Conservation (phyloP, 257 asterid genomes). For the Mentha longifolia region DNA sequence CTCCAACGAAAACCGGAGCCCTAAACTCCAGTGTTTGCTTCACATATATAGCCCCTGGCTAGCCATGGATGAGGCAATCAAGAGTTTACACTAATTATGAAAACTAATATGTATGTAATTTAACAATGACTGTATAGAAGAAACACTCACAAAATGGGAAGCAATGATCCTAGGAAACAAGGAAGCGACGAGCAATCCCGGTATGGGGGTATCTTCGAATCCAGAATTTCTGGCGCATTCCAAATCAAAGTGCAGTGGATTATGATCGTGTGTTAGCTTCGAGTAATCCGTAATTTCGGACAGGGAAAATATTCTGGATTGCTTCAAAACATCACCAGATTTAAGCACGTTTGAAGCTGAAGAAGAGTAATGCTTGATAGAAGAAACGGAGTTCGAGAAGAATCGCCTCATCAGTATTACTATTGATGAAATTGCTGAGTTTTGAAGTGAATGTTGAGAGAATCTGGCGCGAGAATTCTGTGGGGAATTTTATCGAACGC, state of each 20-base stretch:
- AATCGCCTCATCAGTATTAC: conserved; percentile 30
- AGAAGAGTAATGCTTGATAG: conserved; percentile 38
- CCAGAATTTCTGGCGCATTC: conserved; percentile 66
- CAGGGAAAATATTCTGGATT: conserved; percentile 51
- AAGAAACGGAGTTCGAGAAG: conserved; percentile 33
- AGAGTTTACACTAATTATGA: not conserved
- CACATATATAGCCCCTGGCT: conserved; percentile 91
- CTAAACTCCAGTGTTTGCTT: conserved; percentile 73
- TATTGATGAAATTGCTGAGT: not conserved
- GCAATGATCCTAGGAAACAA: conserved; percentile 85
- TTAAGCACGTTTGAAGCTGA: conserved; percentile 44
- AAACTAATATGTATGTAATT: not conserved
- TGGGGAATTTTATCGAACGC: conserved; percentile 37
- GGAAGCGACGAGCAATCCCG: conserved; percentile 84
- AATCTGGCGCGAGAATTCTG: conserved; percentile 8
- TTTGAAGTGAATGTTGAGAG: not conserved
- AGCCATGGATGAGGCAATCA: not conserved
- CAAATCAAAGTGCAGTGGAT: conserved; percentile 76
- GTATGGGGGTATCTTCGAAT: conserved; percentile 56
- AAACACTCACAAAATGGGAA: conserved; percentile 61
- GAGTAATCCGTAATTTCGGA: conserved; percentile 64
- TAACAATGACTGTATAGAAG: not conserved
- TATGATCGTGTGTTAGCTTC: conserved; percentile 62
- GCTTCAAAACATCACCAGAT: conserved; percentile 56
- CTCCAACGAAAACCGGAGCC: conserved; percentile 75